Evolutionary conservation across 176 grass and related monocot genomes (phyloP).

Genomic region (bread wheat (Triticum aestivum)): DNA sequence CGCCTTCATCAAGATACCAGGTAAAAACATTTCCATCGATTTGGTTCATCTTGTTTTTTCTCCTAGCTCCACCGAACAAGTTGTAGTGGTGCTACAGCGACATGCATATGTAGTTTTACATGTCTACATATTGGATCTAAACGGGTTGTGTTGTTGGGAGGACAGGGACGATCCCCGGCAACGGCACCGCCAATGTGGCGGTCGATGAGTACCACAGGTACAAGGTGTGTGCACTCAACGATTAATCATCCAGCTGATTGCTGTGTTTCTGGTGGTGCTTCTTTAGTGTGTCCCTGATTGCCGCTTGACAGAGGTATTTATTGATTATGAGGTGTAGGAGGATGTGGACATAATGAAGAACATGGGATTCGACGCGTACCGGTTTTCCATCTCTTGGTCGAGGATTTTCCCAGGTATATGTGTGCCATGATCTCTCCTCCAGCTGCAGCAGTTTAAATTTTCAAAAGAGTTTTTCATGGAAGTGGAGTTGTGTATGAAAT

Average conservation of each 20-base stretch:
- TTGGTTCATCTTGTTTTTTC: too few relatives aligned
- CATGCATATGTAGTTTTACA: too few relatives aligned
- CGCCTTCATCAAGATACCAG: slow-evolving; percentile 55
- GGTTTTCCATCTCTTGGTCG: slow-evolving; percentile 82
- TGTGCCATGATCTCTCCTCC: neutral
- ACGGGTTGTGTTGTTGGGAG: neutral
- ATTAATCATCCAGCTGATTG: neutral
- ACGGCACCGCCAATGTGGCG: slow-evolving; percentile 69
- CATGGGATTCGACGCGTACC: slow-evolving; percentile 64
- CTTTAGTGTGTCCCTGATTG: neutral
- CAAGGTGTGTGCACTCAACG: slow-evolving; percentile 37
- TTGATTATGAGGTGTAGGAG: slow-evolving; percentile 34
- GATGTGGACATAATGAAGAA: slow-evolving; percentile 89
- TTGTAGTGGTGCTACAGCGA: too few relatives aligned
- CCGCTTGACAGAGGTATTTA: neutral
- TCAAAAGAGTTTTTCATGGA: neutral
- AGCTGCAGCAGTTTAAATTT: neutral
- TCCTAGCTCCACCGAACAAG: too few relatives aligned
- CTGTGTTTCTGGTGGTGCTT: neutral
- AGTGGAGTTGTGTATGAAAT: neutral
- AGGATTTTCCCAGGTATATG: slow-evolving; percentile 68
- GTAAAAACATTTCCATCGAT: neutral
- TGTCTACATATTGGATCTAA: neutral
- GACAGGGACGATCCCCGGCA: slow-evolving; percentile 55
- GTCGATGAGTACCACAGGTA: slow-evolving; percentile 79